Percentiles rank a stretch among this genome's conserved stretches.
Evolutionary conservation across 2,329 filamentous ascomycete genomes (phyloP).

Genomic region (Trichoderma sp.): DNA sequence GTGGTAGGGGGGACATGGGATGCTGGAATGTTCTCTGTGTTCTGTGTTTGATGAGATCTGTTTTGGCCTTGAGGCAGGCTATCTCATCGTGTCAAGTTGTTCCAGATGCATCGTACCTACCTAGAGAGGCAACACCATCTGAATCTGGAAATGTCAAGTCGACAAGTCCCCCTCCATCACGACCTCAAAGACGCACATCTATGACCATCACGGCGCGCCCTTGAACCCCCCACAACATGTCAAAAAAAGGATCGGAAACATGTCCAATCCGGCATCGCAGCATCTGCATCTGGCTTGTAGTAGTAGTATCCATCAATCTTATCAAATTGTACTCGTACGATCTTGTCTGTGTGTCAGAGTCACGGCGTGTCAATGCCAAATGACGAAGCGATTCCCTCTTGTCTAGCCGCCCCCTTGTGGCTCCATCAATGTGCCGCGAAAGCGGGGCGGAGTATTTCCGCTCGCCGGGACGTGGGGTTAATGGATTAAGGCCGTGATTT

Average conservation of each 20-base stretch:
- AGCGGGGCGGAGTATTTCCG: conserved; percentile 27
- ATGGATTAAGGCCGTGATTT: no score
- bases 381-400: background rate
- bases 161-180: background rate
- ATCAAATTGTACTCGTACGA: background rate
- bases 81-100: no score
- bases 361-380: no score
- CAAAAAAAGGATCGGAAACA: background rate
- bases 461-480: conserved; percentile 10
- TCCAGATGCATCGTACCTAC: no score
- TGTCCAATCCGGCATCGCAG: background rate
- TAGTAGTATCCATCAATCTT: background rate
- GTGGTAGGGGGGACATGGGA: no score
- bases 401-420: background rate
- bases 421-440: background rate
- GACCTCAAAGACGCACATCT: background rate
- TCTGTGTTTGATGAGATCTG: background rate
- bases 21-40: no score
- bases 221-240: conserved; percentile 8
- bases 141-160: no score
- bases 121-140: no score
- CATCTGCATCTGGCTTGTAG: background rate
- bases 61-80: background rate
- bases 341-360: no score
- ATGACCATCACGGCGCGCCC: conserved; percentile 7